Evolutionary conservation across 2,329 filamentous ascomycete species (phyloP), one percentile per base, ranked within the genome.

Genomic region (Talaromyces sp.): DNA sequence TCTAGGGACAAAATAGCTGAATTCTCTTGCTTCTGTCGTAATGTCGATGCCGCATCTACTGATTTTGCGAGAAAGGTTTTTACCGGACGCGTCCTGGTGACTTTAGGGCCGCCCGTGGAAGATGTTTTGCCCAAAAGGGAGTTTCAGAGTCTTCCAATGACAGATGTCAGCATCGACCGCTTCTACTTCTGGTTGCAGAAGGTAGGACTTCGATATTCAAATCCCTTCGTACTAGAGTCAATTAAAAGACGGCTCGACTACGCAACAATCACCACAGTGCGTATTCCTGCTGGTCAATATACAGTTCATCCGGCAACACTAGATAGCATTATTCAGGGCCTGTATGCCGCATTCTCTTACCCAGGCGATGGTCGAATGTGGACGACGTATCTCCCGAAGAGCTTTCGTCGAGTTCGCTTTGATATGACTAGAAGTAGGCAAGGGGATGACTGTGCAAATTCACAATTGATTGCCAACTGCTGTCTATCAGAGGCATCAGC

Each of bases 141-240:
- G 7, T 11, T 37, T 36, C 19, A 5, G 5, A 17, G 10, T 13
- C 53, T 48, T 25, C 40, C 40, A 17, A 25, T 56, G 31, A 48
- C 5, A 19, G 13, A 36, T 15, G 53, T 56, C 5, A 35, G 5
- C 10, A 48, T 46, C 19, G 53, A 56, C 11, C 31, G 53, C 5
- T 48, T 56, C 22, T 56, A 56, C 33, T 48, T 13, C 5, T 46
- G 43, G 40, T 36, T 56, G 53, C 40, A 48, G 19, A 46, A 39
- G 11, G 40, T 48, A 11, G 52, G 52, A 63, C 5, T 72, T 69
- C 35, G 62, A 59, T 64, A 10, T 70, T 70, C 60, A 57, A 58
- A 11, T 56, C 61, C 4, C 56, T 69, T 48, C 56, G 1, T 53
- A 63, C 33, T 33, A 22, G 64, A 4, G 48, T 66, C 22, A 60